Evolutionary conservation across 73 alveolate species (phyloP).

Genomic region (Tetrahymena thermophila): DNA sequence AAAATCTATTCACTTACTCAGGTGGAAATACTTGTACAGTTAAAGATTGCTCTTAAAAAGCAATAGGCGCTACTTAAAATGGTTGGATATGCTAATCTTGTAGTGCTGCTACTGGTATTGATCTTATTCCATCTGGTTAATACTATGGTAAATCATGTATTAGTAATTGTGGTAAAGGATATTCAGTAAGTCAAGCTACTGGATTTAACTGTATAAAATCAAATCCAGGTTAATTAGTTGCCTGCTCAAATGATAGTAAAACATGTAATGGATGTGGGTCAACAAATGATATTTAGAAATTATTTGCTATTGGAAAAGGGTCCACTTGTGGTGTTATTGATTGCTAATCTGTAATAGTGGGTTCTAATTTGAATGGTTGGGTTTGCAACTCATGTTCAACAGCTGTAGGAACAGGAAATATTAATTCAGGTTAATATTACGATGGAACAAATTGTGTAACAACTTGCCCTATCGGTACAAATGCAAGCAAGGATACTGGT

Average conservation of each 20-base stretch:
- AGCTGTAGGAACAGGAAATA: background rate
- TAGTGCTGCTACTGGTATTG: background rate
- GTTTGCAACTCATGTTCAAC: background rate
- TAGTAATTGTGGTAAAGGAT: background rate
- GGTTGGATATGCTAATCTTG: background rate
- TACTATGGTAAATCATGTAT: too few species aligned
- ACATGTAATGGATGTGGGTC: background rate
- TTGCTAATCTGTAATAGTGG: background rate
- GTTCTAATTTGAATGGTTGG: background rate
- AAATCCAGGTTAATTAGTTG: background rate
- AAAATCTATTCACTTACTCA: background rate
- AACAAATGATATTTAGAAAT: background rate
- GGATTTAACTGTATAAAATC: background rate
- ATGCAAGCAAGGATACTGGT: background rate
- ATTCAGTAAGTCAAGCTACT: background rate
- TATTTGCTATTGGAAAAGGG: background rate
- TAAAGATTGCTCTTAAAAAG: background rate
- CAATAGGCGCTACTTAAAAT: background rate
- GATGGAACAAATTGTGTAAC: background rate
- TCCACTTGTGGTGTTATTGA: background rate
- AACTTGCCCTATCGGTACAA: background rate
- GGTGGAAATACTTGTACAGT: background rate
- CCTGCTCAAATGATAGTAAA: background rate
- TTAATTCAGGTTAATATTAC: background rate
- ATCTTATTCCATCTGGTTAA: too few species aligned